Percentiles rank a stretch among this genome's conserved stretches.
These are phyloP conservation scores for Ilyonectria robusta DNA, from an alignment of 2,329 filamentous ascomycete genomes.

Conservation along the genomic window DNA sequence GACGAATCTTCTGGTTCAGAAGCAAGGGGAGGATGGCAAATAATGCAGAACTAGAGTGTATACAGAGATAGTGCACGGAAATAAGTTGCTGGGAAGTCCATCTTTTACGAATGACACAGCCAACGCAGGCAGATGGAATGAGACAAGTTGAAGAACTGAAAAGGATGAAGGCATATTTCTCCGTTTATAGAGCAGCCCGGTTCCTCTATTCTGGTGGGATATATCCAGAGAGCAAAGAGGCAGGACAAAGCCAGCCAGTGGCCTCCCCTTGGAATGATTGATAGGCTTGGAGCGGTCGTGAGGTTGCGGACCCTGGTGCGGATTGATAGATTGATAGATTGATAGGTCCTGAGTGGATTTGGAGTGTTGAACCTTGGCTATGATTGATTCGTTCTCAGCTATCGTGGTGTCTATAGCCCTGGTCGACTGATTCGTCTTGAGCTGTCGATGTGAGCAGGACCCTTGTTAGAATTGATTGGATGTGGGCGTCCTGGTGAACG, in stretches of 20 bases:
- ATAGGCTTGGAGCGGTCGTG: not conserved
- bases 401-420: no score
- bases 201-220: not conserved
- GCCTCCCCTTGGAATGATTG: not conserved
- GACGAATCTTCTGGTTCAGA: no score
- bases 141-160: no score
- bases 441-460: not conserved
- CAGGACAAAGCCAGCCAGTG: not conserved
- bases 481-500: not conserved
- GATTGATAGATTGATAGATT: no score
- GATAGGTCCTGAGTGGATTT: not conserved
- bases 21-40: no score
- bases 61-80: no score
- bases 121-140: no score
- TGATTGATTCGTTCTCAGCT: not conserved
- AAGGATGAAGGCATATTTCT: no score
- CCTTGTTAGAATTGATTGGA: not conserved
- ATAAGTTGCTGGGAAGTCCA: no score
- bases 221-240: not conserved
- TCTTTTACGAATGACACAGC: no score
- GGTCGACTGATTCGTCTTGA: not conserved
- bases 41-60: no score
- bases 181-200: no score
- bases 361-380: not conserved
- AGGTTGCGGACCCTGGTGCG: not conserved